Evolutionary conservation across 805 yeast genomes (phyloP), one percentile per base, ranked within the genome.

Genomic region (Komagataella phaffii): DNA sequence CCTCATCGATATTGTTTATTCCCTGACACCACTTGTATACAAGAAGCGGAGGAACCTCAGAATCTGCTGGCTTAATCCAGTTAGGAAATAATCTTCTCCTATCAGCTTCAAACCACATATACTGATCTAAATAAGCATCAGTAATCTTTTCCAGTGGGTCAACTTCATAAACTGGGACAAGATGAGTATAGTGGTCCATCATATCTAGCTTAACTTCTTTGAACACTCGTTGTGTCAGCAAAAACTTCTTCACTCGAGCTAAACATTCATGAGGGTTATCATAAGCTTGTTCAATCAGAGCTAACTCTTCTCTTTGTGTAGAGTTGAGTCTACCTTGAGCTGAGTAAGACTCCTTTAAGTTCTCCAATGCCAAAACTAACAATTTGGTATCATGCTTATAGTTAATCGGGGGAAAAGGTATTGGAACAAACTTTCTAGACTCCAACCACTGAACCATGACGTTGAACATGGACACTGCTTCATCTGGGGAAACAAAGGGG

Each of bases 11-110:
- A 57, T 88, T 88, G 63, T 88, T 91, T 48, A 93, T 74, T 12
- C 96, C 96, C 60, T 87, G 95, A 59, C 88, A 81, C 96, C 96
- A 93, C 62, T 90, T 91, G 67, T 91, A 89, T 1, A 86, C 95
- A 54, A 91, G 70, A 36, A 90, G 65, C 0, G 96, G 99, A 0
- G 98, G 95, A 19, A 93, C 84, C 65, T 93, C 99, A 24, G 86
- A 77, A 59, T 93, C 99, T 57, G 86, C 80, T 7, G 99, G 99
- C 62, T 93, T 93, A 45, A 93, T 76, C 99, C 99, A 93, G 62
- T 83, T 84, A 3, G 99, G 99, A 67, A 93, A 93, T 24, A 93
- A 66, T 6, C 82, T 79, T 53, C 96, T 69, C 62, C 85, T 82
- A 51, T 88, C 96, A 7, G 93, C 91, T 62, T 93, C 98, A 65